phyloP scores from a whole-genome alignment of 2,329 filamentous ascomycete species.

The Cordyceps pruinosa region DNA sequence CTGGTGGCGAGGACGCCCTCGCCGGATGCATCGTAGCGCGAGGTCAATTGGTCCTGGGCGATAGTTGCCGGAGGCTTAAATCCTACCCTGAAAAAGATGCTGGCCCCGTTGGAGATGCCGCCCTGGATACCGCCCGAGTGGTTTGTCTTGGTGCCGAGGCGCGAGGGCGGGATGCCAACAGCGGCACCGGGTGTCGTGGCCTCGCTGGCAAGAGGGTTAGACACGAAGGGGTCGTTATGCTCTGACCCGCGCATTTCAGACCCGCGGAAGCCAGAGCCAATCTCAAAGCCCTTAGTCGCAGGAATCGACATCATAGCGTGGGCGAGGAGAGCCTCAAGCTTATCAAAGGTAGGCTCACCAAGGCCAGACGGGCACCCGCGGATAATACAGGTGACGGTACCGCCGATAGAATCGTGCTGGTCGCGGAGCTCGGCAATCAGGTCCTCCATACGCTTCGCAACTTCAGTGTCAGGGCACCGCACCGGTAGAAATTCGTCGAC shows the following conservation, averaged over 20 bases:
- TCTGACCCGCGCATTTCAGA: slow-evolving; percentile 76
- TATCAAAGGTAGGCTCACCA: slow-evolving; percentile 92
- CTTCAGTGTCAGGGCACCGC: slow-evolving; percentile 66
- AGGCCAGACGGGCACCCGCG: slow-evolving; percentile 77
- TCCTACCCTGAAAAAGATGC: slow-evolving; percentile 87
- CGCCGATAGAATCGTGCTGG: slow-evolving; percentile 80
- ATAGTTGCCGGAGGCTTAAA: slow-evolving; percentile 97
- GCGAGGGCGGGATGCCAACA: slow-evolving; percentile 44
- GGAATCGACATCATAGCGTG: slow-evolving; percentile 96
- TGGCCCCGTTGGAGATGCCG: slow-evolving; percentile 87
- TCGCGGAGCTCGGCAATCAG: slow-evolving; percentile 73
- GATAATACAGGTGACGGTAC: slow-evolving; percentile 91
- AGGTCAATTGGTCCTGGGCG: slow-evolving; percentile 77
- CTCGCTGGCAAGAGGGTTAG: slow-evolving; percentile 18
- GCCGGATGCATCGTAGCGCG: slow-evolving; percentile 62
- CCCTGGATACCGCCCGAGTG: slow-evolving; percentile 94
- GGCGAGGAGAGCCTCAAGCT: slow-evolving; percentile 83
- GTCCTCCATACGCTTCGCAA: slow-evolving; percentile 66
- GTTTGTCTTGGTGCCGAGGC: slow-evolving; percentile 82
- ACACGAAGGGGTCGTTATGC: slow-evolving; percentile 68
- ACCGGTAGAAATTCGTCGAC: slow-evolving; percentile 82
- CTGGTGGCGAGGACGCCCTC: slow-evolving; percentile 81
- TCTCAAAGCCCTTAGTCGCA: slow-evolving; percentile 91
- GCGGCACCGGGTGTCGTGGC: not conserved
- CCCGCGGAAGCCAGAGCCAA: slow-evolving; percentile 87